Conservation (phyloP, 495 filamentous ascomycete species). For the Penicillium malachiteum region DNA sequence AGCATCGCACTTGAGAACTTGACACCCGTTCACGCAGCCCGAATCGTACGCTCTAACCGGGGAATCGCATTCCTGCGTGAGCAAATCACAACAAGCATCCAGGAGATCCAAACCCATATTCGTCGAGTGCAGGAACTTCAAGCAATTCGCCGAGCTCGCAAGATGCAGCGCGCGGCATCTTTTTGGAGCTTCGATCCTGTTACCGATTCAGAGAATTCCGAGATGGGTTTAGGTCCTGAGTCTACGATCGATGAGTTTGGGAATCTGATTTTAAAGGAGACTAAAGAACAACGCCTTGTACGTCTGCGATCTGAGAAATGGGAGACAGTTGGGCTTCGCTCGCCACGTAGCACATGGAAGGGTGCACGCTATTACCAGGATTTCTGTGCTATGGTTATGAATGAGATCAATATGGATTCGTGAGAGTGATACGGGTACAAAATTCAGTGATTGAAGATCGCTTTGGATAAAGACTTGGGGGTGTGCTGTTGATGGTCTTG, state of each 20-base stretch:
- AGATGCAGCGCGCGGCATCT: conserved; percentile 28
- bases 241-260: conserved; percentile 19
- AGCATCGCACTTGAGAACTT: background rate
- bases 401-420: conserved; percentile 15
- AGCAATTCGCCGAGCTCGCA: conserved; percentile 21
- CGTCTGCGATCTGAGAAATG: conserved; percentile 36
- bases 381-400: conserved; percentile 32
- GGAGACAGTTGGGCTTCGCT: conserved; percentile 34
- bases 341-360: conserved; percentile 34
- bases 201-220: conserved; percentile 2
- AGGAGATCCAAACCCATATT: conserved; percentile 21
- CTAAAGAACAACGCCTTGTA: conserved; percentile 33
- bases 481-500: background rate
- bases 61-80: conserved; percentile 25
- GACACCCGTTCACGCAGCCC: conserved; percentile 5
- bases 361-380: conserved; percentile 37
- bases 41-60: conserved; percentile 23
- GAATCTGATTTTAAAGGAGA: conserved; percentile 25
- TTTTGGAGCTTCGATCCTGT: conserved; percentile 44
- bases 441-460: background rate
- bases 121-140: conserved; percentile 27
- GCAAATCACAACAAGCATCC: conserved; percentile 26
- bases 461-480: background rate
- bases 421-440: background rate
- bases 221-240: background rate